Evolutionary conservation across 2,329 filamentous ascomycete genomes (phyloP).

Genomic region (Fusarium udum): DNA sequence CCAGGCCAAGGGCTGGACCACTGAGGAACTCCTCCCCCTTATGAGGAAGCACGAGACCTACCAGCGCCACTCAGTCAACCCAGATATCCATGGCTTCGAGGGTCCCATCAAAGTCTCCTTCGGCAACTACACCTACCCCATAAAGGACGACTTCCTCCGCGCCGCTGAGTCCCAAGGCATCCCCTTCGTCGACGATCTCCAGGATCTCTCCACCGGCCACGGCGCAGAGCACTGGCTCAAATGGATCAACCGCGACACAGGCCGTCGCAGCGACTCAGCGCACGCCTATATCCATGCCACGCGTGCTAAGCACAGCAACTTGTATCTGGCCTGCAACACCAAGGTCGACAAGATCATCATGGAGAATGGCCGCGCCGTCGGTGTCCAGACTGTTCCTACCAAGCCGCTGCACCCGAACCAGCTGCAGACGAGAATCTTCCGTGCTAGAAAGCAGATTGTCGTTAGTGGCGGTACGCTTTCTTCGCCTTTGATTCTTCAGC

Average conservation of each 20-base stretch:
- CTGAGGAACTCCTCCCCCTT: constrained; percentile 76
- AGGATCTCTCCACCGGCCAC: constrained; percentile 74
- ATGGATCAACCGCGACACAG: constrained; percentile 75
- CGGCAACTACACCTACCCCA: constrained; percentile 81
- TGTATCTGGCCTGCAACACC: constrained; percentile 78
- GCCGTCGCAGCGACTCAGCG: constrained; percentile 77
- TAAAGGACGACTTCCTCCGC: constrained; percentile 82
- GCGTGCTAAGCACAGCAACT: constrained; percentile 72
- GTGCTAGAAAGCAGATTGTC: constrained; percentile 77
- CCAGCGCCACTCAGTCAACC: constrained; percentile 70
- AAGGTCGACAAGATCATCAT: constrained; percentile 82
- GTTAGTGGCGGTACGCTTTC: constrained; percentile 77
- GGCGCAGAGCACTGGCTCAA: constrained; percentile 87
- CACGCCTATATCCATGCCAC: constrained; percentile 83
- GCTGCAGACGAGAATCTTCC: constrained; percentile 65
- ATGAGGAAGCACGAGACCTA: constrained; percentile 87
- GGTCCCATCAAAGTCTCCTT: constrained; percentile 86
- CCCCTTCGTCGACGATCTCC: constrained; percentile 76
- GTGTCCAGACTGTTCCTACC: constrained; percentile 73
- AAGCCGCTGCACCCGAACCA: constrained; percentile 71
- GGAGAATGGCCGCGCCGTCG: constrained; percentile 76
- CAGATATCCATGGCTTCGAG: constrained; percentile 77
- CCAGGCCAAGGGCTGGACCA: constrained; percentile 81
- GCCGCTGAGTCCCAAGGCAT: constrained; percentile 79
- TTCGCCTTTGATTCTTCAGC: constrained; percentile 78